Percentiles rank a stretch among this genome's conserved stretches.
phyloP scores from a whole-genome alignment of 768 basidiomycete species.

The Terana coerulea region DNA sequence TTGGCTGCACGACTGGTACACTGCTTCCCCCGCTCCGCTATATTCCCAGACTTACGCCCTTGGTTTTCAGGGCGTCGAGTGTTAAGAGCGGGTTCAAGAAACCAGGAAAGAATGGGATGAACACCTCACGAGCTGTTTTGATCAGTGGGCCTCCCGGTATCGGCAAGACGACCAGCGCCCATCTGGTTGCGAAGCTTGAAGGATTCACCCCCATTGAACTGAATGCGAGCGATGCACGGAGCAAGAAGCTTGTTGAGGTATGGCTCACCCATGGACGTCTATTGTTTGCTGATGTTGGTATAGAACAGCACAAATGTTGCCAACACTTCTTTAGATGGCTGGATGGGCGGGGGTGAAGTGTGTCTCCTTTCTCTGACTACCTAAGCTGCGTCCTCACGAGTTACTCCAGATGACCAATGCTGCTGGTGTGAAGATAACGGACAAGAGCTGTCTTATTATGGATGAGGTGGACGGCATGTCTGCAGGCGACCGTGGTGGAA shows the following conservation, averaged over 20 bases:
- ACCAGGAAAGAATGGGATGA: slow-evolving; percentile 88
- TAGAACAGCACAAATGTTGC: slow-evolving; percentile 89
- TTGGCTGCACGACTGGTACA: slow-evolving; percentile 89
- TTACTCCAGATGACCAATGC: slow-evolving; percentile 52
- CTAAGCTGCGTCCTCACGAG: background rate
- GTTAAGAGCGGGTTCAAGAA: slow-evolving; percentile 83
- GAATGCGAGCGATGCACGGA: slow-evolving; percentile 93
- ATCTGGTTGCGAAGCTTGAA: slow-evolving; percentile 84
- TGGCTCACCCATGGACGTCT: background rate
- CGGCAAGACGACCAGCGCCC: slow-evolving; percentile 96
- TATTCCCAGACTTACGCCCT: background rate
- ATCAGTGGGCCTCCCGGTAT: slow-evolving; percentile 96
- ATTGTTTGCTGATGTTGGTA: background rate
- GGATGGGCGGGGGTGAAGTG: slow-evolving; percentile 59
- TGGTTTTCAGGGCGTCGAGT: slow-evolving; percentile 58
- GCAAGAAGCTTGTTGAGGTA: slow-evolving; percentile 96
- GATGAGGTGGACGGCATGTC: slow-evolving; percentile 99
- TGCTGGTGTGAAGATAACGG: slow-evolving; percentile 69
- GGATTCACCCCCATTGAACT: slow-evolving; percentile 93
- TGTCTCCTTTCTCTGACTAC: slow-evolving; percentile 9
- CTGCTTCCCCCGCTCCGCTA: background rate
- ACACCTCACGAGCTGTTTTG: slow-evolving; percentile 80
- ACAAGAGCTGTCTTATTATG: slow-evolving; percentile 90
- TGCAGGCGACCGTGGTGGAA: slow-evolving; percentile 93
- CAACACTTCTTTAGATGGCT: slow-evolving; percentile 86